Percentiles rank a stretch among this genome's conserved stretches.
phyloP scores from a whole-genome alignment of 108 stramenopile species.

The Ochromonas danica region DNA sequence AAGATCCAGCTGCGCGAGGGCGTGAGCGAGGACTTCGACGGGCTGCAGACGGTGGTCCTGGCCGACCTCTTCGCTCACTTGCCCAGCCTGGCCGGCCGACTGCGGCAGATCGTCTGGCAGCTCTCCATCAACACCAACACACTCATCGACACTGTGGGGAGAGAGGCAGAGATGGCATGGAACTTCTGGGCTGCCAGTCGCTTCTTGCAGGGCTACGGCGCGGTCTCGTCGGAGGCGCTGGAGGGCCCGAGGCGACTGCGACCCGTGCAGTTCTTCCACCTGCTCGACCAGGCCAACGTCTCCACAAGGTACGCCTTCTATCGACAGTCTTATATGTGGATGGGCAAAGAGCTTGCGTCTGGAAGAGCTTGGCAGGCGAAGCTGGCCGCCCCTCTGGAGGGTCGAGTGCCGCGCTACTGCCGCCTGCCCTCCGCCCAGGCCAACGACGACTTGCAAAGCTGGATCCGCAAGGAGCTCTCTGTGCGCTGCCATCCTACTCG shows the following conservation, averaged over 20 bases:
- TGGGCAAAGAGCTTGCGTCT: not conserved
- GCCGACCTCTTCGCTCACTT: not conserved
- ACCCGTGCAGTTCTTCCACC: not conserved
- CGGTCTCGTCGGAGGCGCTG: not conserved
- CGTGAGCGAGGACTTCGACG: constrained; percentile 10
- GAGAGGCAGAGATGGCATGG: not conserved
- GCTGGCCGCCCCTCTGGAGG: not conserved
- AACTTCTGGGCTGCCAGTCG: not conserved
- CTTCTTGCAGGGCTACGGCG: not conserved
- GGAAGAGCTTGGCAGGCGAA: not conserved
- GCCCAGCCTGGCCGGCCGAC: not conserved
- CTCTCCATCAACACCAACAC: not conserved
- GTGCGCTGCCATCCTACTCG: constrained; percentile 9
- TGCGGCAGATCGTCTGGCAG: not conserved
- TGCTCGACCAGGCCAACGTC: constrained; percentile 12
- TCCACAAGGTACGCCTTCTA: not conserved
- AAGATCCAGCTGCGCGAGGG: constrained; percentile 2
- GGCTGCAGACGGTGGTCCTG: not conserved
- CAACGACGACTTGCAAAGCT: not conserved
- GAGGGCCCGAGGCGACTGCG: not conserved
- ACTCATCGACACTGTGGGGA: not conserved
- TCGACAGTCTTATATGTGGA: not conserved
- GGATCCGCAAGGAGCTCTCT: not conserved
- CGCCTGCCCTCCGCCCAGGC: not conserved
- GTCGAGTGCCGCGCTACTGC: not conserved